These are phyloP conservation scores for Rhodocollybia butyracea DNA, from an alignment of 768 basidiomycete genomes.

Conservation along the genomic window DNA sequence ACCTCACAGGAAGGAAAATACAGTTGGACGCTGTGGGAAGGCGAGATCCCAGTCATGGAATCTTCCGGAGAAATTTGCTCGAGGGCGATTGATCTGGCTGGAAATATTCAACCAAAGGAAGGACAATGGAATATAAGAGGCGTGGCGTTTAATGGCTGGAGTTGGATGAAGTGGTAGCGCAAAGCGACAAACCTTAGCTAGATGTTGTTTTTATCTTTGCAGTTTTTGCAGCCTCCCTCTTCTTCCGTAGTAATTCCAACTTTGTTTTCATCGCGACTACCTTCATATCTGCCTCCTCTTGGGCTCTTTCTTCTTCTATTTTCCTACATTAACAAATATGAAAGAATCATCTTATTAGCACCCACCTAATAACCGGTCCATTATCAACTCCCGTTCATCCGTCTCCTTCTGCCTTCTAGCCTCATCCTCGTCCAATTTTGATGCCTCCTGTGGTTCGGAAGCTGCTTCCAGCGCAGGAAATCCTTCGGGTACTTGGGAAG, in stretches of 20 bases:
- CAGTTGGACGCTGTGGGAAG: slow-evolving; percentile 78
- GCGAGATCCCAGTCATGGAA: slow-evolving; percentile 32
- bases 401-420: slow-evolving; percentile 49
- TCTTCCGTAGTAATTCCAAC: slow-evolving; percentile 55
- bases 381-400: slow-evolving; percentile 79
- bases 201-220: slow-evolving; percentile 6
- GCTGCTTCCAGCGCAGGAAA: slow-evolving; percentile 37
- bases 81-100: slow-evolving; percentile 50
- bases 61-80: slow-evolving; percentile 38
- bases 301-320: slow-evolving; percentile 82
- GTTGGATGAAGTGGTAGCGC: slow-evolving; percentile 14
- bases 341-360: no score
- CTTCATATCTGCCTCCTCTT: slow-evolving; percentile 84
- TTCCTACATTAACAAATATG: no score
- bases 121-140: slow-evolving; percentile 67
- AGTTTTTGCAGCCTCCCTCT: slow-evolving; percentile 33
- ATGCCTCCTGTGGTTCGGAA: slow-evolving; percentile 21
- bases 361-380: slow-evolving; percentile 81
- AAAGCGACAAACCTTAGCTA: not conserved
- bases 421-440: slow-evolving; percentile 42
- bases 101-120: slow-evolving; percentile 45
- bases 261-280: slow-evolving; percentile 62
- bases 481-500: slow-evolving; percentile 42
- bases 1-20: slow-evolving; percentile 58
- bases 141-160: slow-evolving; percentile 56